These are phyloP conservation scores for Vitellaria paradoxa DNA, from an alignment of 179 eudicot species.

Conservation along the genomic window DNA sequence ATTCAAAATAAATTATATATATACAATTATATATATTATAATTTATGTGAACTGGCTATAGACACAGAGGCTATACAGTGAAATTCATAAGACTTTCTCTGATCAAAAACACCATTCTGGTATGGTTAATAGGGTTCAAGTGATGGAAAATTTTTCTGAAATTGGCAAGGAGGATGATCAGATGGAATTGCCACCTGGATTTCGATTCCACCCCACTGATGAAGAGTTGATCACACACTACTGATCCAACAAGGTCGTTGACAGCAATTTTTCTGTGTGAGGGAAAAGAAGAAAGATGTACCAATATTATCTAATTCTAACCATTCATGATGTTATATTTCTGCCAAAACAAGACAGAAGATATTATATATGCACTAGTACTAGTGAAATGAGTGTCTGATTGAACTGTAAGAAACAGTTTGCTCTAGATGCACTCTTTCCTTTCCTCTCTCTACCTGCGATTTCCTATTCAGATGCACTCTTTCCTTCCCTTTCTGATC, in stretches of 20 bases:
- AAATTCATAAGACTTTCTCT: not conserved
- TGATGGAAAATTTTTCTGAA: slow-evolving; percentile 33
- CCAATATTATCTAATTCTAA: slow-evolving; percentile 21
- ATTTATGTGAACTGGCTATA: too few relatives aligned
- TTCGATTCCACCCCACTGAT: slow-evolving; percentile 75
- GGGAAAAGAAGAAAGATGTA: slow-evolving; percentile 15
- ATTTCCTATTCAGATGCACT: too few relatives aligned
- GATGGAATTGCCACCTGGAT: slow-evolving; percentile 74
- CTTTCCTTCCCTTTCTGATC: too few relatives aligned
- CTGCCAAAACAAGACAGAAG: slow-evolving; percentile 8
- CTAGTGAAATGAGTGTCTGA: not conserved
- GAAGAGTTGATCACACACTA: slow-evolving; percentile 83
- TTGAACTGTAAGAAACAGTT: too few relatives aligned
- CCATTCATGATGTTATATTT: slow-evolving; percentile 38
- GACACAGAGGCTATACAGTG: not conserved
- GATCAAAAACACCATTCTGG: not conserved
- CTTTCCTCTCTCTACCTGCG: too few relatives aligned
- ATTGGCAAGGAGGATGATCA: slow-evolving; percentile 32
- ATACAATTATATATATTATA: too few relatives aligned
- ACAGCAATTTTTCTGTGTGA: slow-evolving; percentile 36
- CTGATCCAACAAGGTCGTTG: slow-evolving; percentile 46
- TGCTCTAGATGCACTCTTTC: too few relatives aligned
- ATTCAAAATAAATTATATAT: too few relatives aligned
- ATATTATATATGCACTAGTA: not conserved
- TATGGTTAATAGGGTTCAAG: not conserved